Evolutionary conservation across 2,329 filamentous ascomycete species (phyloP), one percentile per base, ranked within the genome.

Genomic region (Didymella arachidicola): DNA sequence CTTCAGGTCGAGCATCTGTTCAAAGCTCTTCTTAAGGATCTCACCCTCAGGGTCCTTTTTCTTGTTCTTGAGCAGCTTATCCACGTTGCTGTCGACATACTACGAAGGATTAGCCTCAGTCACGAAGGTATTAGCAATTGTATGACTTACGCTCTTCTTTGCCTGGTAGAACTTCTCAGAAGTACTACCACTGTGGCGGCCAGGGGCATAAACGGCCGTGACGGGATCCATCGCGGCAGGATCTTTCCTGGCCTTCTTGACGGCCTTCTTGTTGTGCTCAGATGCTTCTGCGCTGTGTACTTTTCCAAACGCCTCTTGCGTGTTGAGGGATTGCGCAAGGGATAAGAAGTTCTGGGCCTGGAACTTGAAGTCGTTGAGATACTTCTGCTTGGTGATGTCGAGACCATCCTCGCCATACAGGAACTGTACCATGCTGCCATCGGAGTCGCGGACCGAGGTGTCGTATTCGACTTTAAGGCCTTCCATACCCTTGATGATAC

Each of bases 401-500:
- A 98, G 83, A 32, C 94, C 95, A 72, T 99, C 95, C 77, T 99
- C 95, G 60, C 95, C 95, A 73, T 98, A 99, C 30, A 99, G 78
- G 78, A 99, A 98, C 74, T 99, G 95, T 2, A 99, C 85, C 71
- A 99, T 85, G 2, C 90, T 92, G 25, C 96, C 96, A 75, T 99
- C 96, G 0, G 94, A 89, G 70, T 99, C 94, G 63, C 95, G 88
- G 16, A 99, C 95, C 1, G 93, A 96, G 8, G 89, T 93, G 72
- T 99, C 95, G 75, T 99, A 98, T 61, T 93, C 88, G 2, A 96
- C 93, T 69, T 88, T 90, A 42, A 98, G 83, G 4, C 95, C 95
- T 78, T 99, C 95, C 90, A 99, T 96, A 61, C 95, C 95, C 81
- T 99, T 99, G 81, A 99, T 96, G 62, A 99, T 84, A 84, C 95